A percentile compares a stretch with the other conserved stretches of the same genome.
Evolutionary conservation across 176 grass and related monocot species (phyloP).

Genomic region (Raddia distichophylla): DNA sequence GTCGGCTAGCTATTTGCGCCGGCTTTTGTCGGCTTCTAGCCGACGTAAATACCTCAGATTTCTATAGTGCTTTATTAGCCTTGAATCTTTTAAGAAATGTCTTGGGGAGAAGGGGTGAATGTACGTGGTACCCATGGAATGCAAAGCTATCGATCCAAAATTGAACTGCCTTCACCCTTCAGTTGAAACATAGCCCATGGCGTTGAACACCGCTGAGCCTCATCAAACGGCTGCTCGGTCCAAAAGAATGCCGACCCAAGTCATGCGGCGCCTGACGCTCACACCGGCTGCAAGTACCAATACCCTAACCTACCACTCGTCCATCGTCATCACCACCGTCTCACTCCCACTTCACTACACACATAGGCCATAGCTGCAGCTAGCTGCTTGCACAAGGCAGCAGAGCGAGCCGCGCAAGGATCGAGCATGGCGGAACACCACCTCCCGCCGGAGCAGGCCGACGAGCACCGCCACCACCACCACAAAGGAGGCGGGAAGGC

Average conservation of each 20-base stretch:
- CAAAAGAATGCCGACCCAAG: neutral
- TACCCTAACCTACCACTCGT: neutral
- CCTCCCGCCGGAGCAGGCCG: slow-evolving; percentile 46
- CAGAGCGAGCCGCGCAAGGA: neutral
- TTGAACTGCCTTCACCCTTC: no score
- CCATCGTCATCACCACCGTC: neutral
- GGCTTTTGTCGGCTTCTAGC: no score
- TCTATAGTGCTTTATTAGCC: no score
- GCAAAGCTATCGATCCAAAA: no score
- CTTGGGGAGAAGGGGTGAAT: no score
- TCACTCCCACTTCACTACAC: neutral
- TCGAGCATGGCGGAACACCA: slow-evolving; percentile 41
- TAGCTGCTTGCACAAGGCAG: neutral
- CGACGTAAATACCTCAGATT: no score
- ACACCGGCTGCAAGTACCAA: neutral
- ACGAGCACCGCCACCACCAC: neutral
- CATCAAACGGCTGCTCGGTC: neutral
- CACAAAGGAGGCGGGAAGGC: neutral
- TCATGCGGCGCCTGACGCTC: neutral
- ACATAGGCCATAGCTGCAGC: neutral
- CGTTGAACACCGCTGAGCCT: no score
- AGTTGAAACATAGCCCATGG: no score
- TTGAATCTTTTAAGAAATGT: no score
- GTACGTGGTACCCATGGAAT: no score
- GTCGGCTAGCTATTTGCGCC: no score